These are phyloP conservation scores for Smallanthus sonchifolius DNA, from an alignment of 129 eudicot genomes.

Conservation along the genomic window DNA sequence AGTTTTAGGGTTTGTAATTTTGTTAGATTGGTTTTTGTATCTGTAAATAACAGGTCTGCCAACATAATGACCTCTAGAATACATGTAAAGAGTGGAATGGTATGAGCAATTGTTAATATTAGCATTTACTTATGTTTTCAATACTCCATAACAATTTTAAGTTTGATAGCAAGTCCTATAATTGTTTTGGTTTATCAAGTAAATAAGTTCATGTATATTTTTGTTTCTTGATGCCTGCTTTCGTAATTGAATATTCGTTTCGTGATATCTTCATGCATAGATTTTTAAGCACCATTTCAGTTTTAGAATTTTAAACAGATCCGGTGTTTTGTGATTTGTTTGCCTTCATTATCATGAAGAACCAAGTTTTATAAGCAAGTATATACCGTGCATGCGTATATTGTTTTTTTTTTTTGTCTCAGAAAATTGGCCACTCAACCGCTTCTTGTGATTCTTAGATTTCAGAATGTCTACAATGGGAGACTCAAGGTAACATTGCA, in stretches of 20 bases:
- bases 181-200: not conserved
- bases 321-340: not conserved
- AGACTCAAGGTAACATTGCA: conserved; percentile 26
- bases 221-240: not conserved
- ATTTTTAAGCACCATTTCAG: not conserved
- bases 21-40: not conserved
- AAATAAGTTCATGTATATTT: not conserved
- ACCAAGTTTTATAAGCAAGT: not conserved
- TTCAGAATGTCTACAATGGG: conserved; percentile 28
- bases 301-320: not conserved
- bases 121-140: not conserved
- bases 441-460: conserved; percentile 23
- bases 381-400: not conserved
- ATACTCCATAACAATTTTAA: not conserved
- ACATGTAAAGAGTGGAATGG: not conserved
- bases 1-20: not conserved
- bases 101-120: not conserved
- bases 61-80: not conserved
- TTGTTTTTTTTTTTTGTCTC: conserved; percentile 6
- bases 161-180: not conserved
- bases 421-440: conserved; percentile 7
- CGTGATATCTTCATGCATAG: not conserved
- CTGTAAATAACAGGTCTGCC: not conserved
- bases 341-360: not conserved
- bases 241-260: not conserved